Base-by-base conservation (phyloP, 2,329 filamentous ascomycete species). In the Pseudofabraea citricarpa region DNA sequence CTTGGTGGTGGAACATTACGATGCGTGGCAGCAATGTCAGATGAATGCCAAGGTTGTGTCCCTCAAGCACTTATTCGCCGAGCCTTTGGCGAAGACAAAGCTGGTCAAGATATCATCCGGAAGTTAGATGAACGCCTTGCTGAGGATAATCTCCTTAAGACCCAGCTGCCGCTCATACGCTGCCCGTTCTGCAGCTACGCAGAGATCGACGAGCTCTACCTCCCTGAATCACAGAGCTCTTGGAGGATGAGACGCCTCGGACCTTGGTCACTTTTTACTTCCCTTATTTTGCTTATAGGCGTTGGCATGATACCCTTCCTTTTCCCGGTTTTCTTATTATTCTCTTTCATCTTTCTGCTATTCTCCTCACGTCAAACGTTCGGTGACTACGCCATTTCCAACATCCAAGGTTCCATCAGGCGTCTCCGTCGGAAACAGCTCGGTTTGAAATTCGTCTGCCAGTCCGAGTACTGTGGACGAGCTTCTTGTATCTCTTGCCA, bases 121-220 rank as follows among this genome's bases (percentile, higher is more conserved):
- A 86, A 84, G 58, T 79, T 97, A 26, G 85, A 95, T 58, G 82
- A 87, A 52, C 82, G 89, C 22, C 73, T 94, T 19, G 83, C 86
- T 3, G 83, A 85, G 45, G 87, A 95, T 54, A 80, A 74, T 16
- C 74, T 98, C 2, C 66, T 86, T 20, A 82, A 85, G 44, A 87
- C 85, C 19, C 76, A 80, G 18, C 66, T 95, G 6, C 83, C 86
- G 3, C 75, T 97, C 2, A 74, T 93, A 37, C 82, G 83, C 29
- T 97, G 93, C 57, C 90, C 90, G 0, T 96, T 94, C 60, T 98
- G 91, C 71, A 75, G 75, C 52, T 98, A 97, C 59, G 89, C 89
- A 23, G 93, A 97, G 69, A 74, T 90, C 20, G 89, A 96, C 63
- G 83, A 87, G 44, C 69, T 85, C 15, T 87, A 87, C 59, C 70